phyloP scores from a whole-genome alignment of 139 green algal genomes.

The Chlamydomonas asymmetrica region DNA sequence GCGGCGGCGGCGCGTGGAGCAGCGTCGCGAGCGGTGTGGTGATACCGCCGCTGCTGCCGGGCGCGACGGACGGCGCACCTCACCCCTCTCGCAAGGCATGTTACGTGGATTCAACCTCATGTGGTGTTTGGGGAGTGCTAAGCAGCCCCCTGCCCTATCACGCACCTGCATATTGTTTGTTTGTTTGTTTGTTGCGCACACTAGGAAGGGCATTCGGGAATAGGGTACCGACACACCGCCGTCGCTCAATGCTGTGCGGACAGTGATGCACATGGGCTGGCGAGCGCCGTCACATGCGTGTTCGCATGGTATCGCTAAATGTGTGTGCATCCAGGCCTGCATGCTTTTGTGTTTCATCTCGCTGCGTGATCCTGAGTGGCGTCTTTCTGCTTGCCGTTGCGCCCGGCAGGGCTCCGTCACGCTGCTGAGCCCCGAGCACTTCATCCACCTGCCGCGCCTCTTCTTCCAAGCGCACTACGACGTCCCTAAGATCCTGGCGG shows the following conservation, averaged over 20 bases:
- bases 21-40: not conserved
- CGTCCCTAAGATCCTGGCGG: slow-evolving; percentile 15
- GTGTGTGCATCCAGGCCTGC: no score
- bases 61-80: slow-evolving; percentile 12
- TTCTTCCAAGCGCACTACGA: slow-evolving; percentile 44
- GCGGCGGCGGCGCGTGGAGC: not conserved
- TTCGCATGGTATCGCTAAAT: no score
- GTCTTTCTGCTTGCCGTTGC: not conserved
- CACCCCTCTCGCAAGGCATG: slow-evolving; percentile 24
- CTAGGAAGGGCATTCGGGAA: not conserved
- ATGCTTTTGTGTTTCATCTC: not conserved
- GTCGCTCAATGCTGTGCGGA: no score
- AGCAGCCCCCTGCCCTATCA: not conserved
- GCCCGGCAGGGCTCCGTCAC: slow-evolving; percentile 11
- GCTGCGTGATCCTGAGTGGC: not conserved
- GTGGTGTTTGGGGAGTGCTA: not conserved
- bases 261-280: no score
- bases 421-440: slow-evolving; percentile 32
- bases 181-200: not conserved
- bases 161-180: not conserved
- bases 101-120: not conserved
- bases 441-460: slow-evolving; percentile 36
- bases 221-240: no score
- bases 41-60: slow-evolving; percentile 21
- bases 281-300: no score